Conservation (phyloP, 2,329 filamentous ascomycete species). For the Septoria linicola region DNA sequence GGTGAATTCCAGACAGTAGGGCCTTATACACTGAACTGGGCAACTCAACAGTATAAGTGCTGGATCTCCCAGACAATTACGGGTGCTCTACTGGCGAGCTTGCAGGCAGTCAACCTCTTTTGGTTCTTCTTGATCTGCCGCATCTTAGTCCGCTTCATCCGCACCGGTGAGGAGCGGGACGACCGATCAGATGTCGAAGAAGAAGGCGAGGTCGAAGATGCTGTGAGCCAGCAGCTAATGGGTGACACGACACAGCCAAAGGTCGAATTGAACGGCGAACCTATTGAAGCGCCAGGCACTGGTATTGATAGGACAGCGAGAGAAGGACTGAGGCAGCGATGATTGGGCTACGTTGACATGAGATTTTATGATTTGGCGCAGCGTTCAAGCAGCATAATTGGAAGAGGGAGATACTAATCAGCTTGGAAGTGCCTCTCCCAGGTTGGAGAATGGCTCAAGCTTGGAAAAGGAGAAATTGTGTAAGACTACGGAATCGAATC, state of each 20-base stretch:
- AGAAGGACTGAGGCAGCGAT: conserved; percentile 18
- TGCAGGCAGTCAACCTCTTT: conserved; percentile 76
- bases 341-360: not conserved
- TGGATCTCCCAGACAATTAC: conserved; percentile 67
- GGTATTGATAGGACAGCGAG: conserved; percentile 16
- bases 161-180: conserved; percentile 62
- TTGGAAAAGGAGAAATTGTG: not conserved
- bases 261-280: conserved; percentile 24
- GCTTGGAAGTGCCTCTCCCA: not conserved
- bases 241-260: conserved; percentile 18
- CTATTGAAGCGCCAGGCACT: conserved; percentile 22
- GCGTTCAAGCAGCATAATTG: conserved; percentile 12
- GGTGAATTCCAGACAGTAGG: conserved; percentile 69
- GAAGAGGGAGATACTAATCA: not conserved
- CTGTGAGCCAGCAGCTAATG: conserved; percentile 25
- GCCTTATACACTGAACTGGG: conserved; percentile 75
- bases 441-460: not conserved
- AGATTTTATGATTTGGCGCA: conserved; percentile 9
- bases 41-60: conserved; percentile 74
- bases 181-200: conserved; percentile 71
- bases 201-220: conserved; percentile 47
- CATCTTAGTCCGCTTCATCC: conserved; percentile 69
- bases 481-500: not conserved
- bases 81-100: conserved; percentile 59
- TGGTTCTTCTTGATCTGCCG: conserved; percentile 77